Evolutionary conservation across 495 filamentous ascomycete genomes (phyloP).

Genomic region (Melanomma pulvis-pyrius): DNA sequence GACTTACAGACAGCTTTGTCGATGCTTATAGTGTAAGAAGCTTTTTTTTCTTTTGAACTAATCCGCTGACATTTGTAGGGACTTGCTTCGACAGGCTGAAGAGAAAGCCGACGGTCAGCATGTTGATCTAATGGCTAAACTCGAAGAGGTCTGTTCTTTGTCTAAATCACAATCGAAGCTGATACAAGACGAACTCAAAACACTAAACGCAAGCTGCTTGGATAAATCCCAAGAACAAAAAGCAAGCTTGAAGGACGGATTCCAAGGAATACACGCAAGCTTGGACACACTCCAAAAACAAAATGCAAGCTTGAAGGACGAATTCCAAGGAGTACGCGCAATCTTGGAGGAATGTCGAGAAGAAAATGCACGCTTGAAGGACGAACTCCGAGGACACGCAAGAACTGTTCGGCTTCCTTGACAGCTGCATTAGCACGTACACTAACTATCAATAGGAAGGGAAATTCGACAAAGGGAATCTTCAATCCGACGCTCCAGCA

Average conservation of each 20-base stretch:
- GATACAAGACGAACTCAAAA: neutral
- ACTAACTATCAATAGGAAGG: neutral
- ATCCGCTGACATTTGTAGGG: neutral
- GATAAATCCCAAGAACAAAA: too few species aligned
- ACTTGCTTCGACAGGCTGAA: neutral
- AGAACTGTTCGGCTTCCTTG: too few species aligned
- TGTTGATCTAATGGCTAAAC: neutral
- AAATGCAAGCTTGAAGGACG: too few species aligned
- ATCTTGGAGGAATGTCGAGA: neutral
- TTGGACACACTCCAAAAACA: too few species aligned
- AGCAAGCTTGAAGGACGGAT: too few species aligned
- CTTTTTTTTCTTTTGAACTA: neutral
- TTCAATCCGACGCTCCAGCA: neutral
- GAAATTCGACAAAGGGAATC: neutral
- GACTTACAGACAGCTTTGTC: neutral
- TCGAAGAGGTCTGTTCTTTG: neutral
- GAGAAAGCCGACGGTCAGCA: neutral
- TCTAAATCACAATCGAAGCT: neutral
- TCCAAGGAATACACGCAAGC: too few species aligned
- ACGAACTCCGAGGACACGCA: too few species aligned
- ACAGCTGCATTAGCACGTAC: neutral
- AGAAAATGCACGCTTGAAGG: neutral
- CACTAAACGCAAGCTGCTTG: too few species aligned
- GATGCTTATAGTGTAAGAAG: neutral
- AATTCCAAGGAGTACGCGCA: too few species aligned